phyloP scores from a whole-genome alignment of 2,329 filamentous ascomycete species.

The Dothideomycetidae sp. region DNA sequence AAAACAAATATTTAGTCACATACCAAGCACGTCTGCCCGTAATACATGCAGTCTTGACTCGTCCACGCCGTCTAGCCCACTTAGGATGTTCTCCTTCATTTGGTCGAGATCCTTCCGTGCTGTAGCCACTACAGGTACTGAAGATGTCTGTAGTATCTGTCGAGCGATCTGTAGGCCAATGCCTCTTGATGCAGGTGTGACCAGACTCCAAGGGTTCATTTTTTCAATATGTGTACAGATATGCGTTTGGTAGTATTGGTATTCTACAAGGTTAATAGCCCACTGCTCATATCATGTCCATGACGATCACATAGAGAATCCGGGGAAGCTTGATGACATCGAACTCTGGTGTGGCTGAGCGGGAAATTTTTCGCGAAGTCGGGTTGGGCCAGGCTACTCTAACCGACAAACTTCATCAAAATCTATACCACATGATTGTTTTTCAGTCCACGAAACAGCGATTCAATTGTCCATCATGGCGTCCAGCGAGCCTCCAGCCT shows the following conservation, averaged over 20 bases:
- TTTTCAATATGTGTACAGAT: no score
- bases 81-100: conserved; percentile 36
- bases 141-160: conserved; percentile 41
- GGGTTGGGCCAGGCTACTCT: no score
- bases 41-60: conserved; percentile 38
- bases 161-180: conserved; percentile 49
- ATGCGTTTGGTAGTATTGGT: no score
- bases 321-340: no score
- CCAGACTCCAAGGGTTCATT: conserved; percentile 36
- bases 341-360: no score
- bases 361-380: no score
- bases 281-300: neutral
- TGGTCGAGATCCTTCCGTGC: conserved; percentile 39
- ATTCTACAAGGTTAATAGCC: neutral
- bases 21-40: conserved; percentile 44
- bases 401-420: no score
- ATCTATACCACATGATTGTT: no score
- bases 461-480: no score
- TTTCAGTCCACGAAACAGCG: no score
- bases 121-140: conserved; percentile 45
- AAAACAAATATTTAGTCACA: neutral
- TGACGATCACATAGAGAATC: neutral
- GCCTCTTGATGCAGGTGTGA: conserved; percentile 47
- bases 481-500: conserved; percentile 7
- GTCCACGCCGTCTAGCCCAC: conserved; percentile 33